Conservation (phyloP, 345 rosid species). For the Hirschfeldia incana region DNA sequence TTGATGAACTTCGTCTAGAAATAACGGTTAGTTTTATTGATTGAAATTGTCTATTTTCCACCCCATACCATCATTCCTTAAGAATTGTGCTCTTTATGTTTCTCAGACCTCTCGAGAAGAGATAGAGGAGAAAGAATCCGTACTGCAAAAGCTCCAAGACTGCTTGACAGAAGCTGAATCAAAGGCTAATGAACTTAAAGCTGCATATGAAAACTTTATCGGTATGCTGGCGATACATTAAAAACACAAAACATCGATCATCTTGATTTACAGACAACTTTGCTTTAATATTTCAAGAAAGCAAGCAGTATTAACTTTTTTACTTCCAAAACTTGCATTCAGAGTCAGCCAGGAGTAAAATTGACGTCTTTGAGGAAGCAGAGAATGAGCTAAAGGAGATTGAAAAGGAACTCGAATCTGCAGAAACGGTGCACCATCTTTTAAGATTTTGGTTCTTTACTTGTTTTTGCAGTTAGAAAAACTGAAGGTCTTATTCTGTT, state of each 20-base stretch:
- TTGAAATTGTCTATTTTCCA: neutral
- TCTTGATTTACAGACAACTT: neutral
- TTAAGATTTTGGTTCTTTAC: conserved; percentile 20
- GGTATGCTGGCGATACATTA: conserved; percentile 43
- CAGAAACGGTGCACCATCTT: conserved; percentile 51
- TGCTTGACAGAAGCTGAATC: conserved; percentile 52
- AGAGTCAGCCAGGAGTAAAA: conserved; percentile 69
- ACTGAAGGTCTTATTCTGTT: conserved; percentile 29
- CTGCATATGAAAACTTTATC: conserved; percentile 53
- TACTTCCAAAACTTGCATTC: conserved; percentile 4
- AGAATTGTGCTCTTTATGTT: conserved; percentile 7
- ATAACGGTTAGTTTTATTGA: conserved; percentile 53
- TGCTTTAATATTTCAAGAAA: neutral
- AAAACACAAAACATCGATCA: neutral
- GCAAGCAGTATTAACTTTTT: neutral
- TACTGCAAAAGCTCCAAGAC: conserved; percentile 43
- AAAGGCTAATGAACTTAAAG: conserved; percentile 55
- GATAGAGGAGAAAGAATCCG: conserved; percentile 50
- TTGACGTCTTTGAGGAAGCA: conserved; percentile 67
- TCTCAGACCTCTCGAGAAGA: conserved; percentile 51
- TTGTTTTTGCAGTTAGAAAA: conserved; percentile 6
- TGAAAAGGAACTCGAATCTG: conserved; percentile 52
- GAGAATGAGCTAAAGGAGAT: conserved; percentile 67
- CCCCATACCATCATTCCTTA: neutral
- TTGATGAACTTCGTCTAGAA: conserved; percentile 72